Base-by-base conservation (phyloP, 768 basidiomycete species). In the Tephrocybe sp. region DNA sequence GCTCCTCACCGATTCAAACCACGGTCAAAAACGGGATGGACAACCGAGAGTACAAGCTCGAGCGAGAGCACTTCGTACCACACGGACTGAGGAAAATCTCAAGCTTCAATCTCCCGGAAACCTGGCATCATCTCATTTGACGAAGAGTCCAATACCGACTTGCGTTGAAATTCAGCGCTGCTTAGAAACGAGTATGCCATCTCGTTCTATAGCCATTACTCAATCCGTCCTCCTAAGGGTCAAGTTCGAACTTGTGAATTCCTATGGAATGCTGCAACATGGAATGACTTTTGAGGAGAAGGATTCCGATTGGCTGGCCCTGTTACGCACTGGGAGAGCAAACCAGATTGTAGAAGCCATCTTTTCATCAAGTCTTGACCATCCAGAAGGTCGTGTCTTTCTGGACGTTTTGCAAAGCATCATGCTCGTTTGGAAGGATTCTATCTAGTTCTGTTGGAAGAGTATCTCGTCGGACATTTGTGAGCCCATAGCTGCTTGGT, bases 181-280 rank as follows among this genome's bases (percentile, higher is more conserved):
- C 22, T 34, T 64, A 32, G 57, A 60, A 47, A 50, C 47, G 12
- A 32, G 37, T 11, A 22, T 37, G 16, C 28, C 51, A 25, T 30
- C 55, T 30, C 25, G 55, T 24, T 48, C 47, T 6, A 32, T 36
- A 18, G 40, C 37, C 18, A 37, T 54, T n/a, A 32, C 58, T 15
- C 34, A 26, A 16, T 26, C 54, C 2, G 55, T 53, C 43, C 45
- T 57, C 24, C 39, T 53, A 49, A 69, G 63, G 41, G 55, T 63
- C 49, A 77, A 75, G 60, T 76, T 70, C 42, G 58, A 64, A 16
- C 64, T 77, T 37, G 54, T 77, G 27, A 40, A 63, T 52, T 69
- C 75, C 8, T 77, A 70, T 41, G 69, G 67, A 16, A 64, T 63
- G 34, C 55, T 77, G 21, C 74, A 67, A 43, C 51, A 46, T 7